Percentiles rank a stretch among this genome's conserved stretches.
These are phyloP conservation scores for Colletotrichum musae DNA, from an alignment of 2,329 filamentous ascomycete species.

Conservation along the genomic window DNA sequence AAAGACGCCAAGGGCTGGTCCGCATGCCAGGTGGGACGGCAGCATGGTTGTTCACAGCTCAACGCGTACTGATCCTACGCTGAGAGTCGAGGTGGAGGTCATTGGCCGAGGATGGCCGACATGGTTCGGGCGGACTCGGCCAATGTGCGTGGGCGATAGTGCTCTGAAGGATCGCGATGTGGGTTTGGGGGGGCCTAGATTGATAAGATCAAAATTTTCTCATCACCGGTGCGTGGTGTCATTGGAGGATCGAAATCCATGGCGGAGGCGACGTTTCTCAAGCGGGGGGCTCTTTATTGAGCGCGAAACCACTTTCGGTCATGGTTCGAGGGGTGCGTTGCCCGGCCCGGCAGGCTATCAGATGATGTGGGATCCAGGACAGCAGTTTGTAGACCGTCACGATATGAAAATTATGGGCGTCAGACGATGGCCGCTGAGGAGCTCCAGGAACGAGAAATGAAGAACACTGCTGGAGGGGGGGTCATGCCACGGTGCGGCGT, in stretches of 20 bases:
- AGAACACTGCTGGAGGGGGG: no score
- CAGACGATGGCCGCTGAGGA: no score
- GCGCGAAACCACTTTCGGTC: no score
- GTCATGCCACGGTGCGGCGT: no score
- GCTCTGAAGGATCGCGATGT: constrained; percentile 27
- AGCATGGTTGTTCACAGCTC: constrained; percentile 5
- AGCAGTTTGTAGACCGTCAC: no score
- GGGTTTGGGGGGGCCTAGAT: constrained; percentile 21
- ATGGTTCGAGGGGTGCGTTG: no score
- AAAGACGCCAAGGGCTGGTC: constrained; percentile 7
- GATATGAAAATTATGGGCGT: no score
- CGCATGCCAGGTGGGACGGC: constrained; percentile 8
- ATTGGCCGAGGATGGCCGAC: background rate
- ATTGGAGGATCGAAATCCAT: constrained; percentile 28
- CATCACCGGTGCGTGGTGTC: background rate
- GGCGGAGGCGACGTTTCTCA: constrained; percentile 14
- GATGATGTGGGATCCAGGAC: no score
- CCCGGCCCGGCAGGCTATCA: no score
- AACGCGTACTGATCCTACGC: background rate
- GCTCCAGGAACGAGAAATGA: no score
- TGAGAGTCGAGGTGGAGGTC: background rate
- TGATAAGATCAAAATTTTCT: constrained; percentile 30
- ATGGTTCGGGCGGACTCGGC: constrained; percentile 21
- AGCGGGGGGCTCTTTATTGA: background rate
- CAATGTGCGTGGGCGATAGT: constrained; percentile 7